Evolutionary conservation across 371 early-diverging fungal species (phyloP).

Genomic region (Zopfochytrium polystomum): DNA sequence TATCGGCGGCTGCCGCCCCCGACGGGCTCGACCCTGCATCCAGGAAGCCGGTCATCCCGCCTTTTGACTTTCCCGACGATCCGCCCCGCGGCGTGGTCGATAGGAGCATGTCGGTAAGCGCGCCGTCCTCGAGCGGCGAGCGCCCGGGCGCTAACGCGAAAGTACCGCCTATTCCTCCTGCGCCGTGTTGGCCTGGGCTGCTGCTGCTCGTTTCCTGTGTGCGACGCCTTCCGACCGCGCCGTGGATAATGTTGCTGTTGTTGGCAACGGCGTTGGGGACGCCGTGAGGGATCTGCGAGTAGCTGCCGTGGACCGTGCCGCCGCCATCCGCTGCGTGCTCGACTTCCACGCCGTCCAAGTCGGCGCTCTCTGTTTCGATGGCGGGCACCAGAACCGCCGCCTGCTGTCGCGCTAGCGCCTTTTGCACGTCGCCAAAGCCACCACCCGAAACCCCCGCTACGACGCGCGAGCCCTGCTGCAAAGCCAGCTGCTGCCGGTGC

Average conservation of each 20-base stretch:
- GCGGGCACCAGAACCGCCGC: constrained; percentile 21
- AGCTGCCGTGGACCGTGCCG: too few relatives aligned
- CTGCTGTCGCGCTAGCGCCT: constrained; percentile 17
- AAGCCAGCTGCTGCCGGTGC: neutral
- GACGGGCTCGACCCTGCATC: too few relatives aligned
- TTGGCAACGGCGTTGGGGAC: neutral
- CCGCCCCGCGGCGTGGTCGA: too few relatives aligned
- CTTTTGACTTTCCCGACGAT: too few relatives aligned
- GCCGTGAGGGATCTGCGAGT: neutral
- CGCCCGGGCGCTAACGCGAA: too few relatives aligned
- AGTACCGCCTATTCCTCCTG: too few relatives aligned
- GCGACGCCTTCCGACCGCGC: neutral
- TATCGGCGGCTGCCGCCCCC: too few relatives aligned
- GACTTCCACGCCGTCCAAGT: too few relatives aligned
- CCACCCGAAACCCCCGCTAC: neutral
- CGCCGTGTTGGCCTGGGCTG: constrained; percentile 2
- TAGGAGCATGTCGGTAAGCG: too few relatives aligned
- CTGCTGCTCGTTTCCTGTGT: neutral
- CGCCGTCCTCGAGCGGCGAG: too few relatives aligned
- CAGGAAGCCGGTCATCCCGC: too few relatives aligned
- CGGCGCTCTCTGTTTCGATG: neutral
- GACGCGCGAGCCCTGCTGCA: neutral
- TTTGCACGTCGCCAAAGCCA: neutral
- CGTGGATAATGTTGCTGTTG: neutral
- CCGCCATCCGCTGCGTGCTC: too few relatives aligned